Base-by-base conservation (phyloP, 1,284 basidiomycete genomes). In the Ganoderma resinaceum region DNA sequence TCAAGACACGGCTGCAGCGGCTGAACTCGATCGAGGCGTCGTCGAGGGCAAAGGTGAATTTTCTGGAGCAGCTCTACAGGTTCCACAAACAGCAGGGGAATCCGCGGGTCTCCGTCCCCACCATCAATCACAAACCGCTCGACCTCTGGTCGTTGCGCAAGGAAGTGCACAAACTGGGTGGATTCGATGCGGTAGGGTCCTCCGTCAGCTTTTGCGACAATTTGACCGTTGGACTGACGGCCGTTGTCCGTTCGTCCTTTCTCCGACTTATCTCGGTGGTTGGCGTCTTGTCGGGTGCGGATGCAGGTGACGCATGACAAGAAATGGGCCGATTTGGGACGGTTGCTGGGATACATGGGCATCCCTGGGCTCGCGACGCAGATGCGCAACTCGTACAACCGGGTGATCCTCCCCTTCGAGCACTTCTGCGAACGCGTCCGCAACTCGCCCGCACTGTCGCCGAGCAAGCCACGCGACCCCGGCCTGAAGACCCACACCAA, bases 21-120 rank as follows among this genome's bases (percentile, higher is more conserved):
- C 87, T 99, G 76, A 99, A 99, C 80, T 96, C 95, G 72, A 96
- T 99, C 74, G 97, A 98, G 82, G 98, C 98, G 18, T 95, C 96
- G 62, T 97, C 96, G 63, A 87, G 98, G 72, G 97, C 97, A 55
- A 97, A 98, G 80, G 85, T 98, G 79, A 99, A 98, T 84, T 99
- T 98, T 81, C 83, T 98, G 74, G 97, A 99, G 80, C 96, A 98
- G 81, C 87, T 99, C 52, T 97, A 97, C 82, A 92, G 94, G 73
- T 97, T 91, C 79, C 94, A 96, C 82, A 91, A 91, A 78, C 95
- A 96, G 79, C 94, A 96, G 81, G 95, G 94, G 59, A 95, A 95
- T 79, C 86, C 90, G 70, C 89, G 93, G 67, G 91, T 98, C 23
- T 91, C 91, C 40, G 93, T 99, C 46, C 98, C 98, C 65, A 92